phyloP scores from a whole-genome alignment of 169 alveolate genomes.

The Eimeria brunetti region DNA sequence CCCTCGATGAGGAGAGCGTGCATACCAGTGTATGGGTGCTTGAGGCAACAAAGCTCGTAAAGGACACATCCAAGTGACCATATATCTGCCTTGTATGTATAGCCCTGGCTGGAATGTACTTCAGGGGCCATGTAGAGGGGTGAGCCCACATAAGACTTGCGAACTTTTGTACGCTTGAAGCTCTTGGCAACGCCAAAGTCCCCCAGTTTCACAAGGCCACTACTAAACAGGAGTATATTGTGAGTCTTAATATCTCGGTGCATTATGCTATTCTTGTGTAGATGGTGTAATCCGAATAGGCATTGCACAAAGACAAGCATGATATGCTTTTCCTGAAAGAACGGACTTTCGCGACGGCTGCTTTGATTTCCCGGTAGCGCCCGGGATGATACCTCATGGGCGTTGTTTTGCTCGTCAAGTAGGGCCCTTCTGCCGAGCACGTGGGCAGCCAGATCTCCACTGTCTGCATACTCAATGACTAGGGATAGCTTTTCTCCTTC shows the following conservation, averaged over 20 bases:
- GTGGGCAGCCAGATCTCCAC: slow-evolving; percentile 53
- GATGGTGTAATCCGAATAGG: slow-evolving; percentile 91
- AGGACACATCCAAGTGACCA: slow-evolving; percentile 97
- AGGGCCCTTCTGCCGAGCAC: slow-evolving; percentile 18
- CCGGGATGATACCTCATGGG: neutral
- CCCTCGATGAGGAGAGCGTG: neutral
- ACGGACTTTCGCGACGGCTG: neutral
- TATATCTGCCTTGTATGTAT: slow-evolving; percentile 94
- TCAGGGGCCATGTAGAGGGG: slow-evolving; percentile 78
- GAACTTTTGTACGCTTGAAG: slow-evolving; percentile 83
- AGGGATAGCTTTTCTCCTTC: slow-evolving; percentile 21
- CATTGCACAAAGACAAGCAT: slow-evolving; percentile 90
- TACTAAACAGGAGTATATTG: slow-evolving; percentile 93
- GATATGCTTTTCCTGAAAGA: slow-evolving; percentile 57
- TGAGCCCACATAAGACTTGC: slow-evolving; percentile 48
- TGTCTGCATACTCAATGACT: slow-evolving; percentile 67
- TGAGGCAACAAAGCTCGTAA: slow-evolving; percentile 91
- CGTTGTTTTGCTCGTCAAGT: slow-evolving; percentile 43
- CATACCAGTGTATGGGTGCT: slow-evolving; percentile 64
- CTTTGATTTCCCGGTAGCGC: neutral
- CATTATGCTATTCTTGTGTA: slow-evolving; percentile 93
- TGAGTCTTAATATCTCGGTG: slow-evolving; percentile 96
- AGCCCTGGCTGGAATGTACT: slow-evolving; percentile 83
- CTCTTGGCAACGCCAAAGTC: slow-evolving; percentile 96
- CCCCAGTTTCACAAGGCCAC: slow-evolving; percentile 91